These are phyloP conservation scores for Coix lacrymajobi DNA, from an alignment of 176 grass and related monocot genomes.

Conservation along the genomic window DNA sequence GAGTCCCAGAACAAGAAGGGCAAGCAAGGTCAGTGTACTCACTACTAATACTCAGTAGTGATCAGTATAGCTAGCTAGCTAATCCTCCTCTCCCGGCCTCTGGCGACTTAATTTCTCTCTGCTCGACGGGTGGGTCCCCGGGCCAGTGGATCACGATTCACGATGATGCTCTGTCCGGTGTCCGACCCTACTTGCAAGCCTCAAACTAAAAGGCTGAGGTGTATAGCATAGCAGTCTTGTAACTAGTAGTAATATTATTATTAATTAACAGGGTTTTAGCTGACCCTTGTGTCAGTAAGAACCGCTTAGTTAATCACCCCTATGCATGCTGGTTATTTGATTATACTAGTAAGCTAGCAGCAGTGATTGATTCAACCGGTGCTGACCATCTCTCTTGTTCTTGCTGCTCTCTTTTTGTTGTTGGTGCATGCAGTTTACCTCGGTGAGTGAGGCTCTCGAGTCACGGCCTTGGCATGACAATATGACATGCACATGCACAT, in stretches of 20 bases:
- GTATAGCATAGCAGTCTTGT: background rate
- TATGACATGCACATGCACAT: too few species aligned
- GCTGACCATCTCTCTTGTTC: constrained; percentile 21
- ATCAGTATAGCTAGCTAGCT: background rate
- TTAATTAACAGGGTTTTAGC: too few species aligned
- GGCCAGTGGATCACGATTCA: background rate
- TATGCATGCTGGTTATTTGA: background rate
- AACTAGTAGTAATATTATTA: background rate
- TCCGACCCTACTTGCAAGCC: background rate
- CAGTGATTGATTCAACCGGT: background rate
- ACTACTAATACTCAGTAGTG: too few species aligned
- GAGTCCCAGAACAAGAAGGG: constrained; percentile 96
- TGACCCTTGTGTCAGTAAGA: background rate
- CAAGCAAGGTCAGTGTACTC: constrained; percentile 88
- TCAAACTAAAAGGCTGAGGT: background rate
- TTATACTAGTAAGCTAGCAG: background rate
- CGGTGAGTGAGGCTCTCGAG: constrained; percentile 81
- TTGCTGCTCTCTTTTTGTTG: background rate
- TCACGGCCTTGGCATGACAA: constrained; percentile 48
- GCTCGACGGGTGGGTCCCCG: background rate
- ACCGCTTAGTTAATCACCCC: background rate
- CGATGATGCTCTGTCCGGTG: background rate
- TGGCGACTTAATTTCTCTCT: too few species aligned
- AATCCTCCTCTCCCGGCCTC: too few species aligned
- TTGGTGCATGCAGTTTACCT: constrained; percentile 90